Base-by-base conservation (phyloP, 371 early-diverging fungal genomes). In the Umbelopsis sp. region DNA sequence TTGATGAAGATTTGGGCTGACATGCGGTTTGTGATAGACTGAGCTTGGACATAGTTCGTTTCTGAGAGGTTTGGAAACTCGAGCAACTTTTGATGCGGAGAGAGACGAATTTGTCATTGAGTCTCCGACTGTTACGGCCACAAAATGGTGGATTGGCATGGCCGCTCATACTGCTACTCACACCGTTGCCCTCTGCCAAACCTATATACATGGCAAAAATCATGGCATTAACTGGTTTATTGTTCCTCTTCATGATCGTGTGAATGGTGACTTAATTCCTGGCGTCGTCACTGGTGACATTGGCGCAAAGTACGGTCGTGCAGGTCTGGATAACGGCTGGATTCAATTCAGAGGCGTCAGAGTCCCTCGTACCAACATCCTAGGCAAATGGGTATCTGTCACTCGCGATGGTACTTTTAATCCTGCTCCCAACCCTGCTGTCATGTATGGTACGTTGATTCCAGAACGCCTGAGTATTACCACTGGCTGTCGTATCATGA, bases 91-190 rank as follows among this genome's bases (percentile, higher is more conserved):
- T 68, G 92, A 93, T 74, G 79, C 79, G 45, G 78, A 80, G 16
- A 84, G 88, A 0, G 92, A 94, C 69, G 91, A 94, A 70, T 96
- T 89, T 68, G 84, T 93, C 29, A 87, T 96, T 75, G 89, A 96
- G 70, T 92, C 96, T 11, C 95, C 96, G 5, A 86, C 89, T 6
- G 77, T 95, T 37, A 92, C 94, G 1, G 78, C 95, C 24, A 92
- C 95, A 22, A 96, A 93, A 77, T 96, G 95, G 94, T 96, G 97
- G 96, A 95, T 96, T 74, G 97, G 97, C 57, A 93, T 94, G 71
- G 89, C 93, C 18, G 93, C 89, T 3, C 89, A 93, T 72, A 87
- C 91, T 4, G 91, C 94, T 25, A 92, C 93, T 1, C 93, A 93
- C 73, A 84, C 90, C 70, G 84, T 85, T 18, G 85, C 82, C 12